phyloP scores from a whole-genome alignment of 78 protist species.

The Dictyostelium firmibasis region DNA sequence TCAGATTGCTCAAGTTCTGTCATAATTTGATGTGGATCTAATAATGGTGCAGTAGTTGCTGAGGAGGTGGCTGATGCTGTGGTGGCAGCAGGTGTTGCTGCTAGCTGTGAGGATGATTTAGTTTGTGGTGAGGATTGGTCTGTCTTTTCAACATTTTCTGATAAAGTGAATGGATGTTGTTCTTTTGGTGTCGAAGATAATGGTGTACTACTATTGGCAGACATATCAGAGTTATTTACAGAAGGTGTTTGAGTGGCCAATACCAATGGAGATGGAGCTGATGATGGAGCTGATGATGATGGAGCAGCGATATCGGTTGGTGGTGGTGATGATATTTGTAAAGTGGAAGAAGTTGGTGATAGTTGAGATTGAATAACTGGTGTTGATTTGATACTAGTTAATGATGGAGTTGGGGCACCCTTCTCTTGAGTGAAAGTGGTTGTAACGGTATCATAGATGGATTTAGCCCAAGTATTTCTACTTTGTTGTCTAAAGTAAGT shows the following conservation, averaged over 20 bases:
- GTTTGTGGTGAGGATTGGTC: background rate
- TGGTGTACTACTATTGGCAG: background rate
- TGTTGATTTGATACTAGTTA: background rate
- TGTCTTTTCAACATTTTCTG: background rate
- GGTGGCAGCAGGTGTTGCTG: background rate
- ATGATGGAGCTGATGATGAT: background rate
- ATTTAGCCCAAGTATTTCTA: conserved; percentile 31
- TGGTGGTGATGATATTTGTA: background rate
- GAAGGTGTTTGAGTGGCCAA: background rate
- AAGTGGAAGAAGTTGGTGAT: background rate
- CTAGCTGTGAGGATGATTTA: background rate
- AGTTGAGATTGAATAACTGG: background rate
- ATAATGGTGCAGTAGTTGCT: background rate
- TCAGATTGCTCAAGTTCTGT: conserved; percentile 25
- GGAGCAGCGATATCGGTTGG: background rate
- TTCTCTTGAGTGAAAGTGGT: background rate
- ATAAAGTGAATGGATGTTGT: background rate
- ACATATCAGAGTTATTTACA: background rate
- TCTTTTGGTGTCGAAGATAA: conserved; percentile 10
- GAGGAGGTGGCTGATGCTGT: background rate
- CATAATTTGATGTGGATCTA: conserved; percentile 51
- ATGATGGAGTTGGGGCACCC: background rate
- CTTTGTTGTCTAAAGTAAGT: conserved; percentile 41
- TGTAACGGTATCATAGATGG: background rate
- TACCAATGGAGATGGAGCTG: conserved; percentile 7